phyloP scores from a whole-genome alignment of 169 alveolate genomes.

The Miamiensis avidus region DNA sequence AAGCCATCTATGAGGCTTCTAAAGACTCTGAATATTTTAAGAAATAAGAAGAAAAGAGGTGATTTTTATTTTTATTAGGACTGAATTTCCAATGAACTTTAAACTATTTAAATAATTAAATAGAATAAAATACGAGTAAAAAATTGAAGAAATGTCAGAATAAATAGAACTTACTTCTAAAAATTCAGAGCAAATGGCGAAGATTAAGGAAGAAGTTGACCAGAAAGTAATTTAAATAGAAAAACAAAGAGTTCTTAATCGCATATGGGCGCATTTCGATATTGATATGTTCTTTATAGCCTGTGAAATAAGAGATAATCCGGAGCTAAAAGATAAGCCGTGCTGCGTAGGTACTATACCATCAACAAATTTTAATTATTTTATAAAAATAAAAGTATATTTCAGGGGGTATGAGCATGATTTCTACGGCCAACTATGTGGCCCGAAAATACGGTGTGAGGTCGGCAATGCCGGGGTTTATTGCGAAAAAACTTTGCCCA shows the following conservation, averaged over 20 bases:
- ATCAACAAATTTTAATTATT: not conserved
- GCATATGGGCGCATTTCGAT: constrained; percentile 88
- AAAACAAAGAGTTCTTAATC: constrained; percentile 48
- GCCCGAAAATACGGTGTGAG: constrained; percentile 91
- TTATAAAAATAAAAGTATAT: constrained; percentile 54
- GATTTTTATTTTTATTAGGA: no score
- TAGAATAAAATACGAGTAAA: constrained; percentile 42
- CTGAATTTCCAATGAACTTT: no score
- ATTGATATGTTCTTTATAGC: constrained; percentile 93
- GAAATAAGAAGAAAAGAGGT: constrained; percentile 55
- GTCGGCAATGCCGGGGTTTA: constrained; percentile 92
- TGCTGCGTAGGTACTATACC: not conserved
- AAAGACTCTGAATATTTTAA: constrained; percentile 66
- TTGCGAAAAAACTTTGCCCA: constrained; percentile 81
- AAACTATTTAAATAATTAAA: no score
- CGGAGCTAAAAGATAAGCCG: constrained; percentile 79
- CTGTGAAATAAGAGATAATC: constrained; percentile 86
- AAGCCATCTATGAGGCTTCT: constrained; percentile 75
- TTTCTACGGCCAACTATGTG: constrained; percentile 87
- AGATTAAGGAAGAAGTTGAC: constrained; percentile 47
- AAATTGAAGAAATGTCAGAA: constrained; percentile 50
- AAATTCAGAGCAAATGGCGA: constrained; percentile 6
- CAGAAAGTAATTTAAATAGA: constrained; percentile 50
- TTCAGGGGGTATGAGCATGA: constrained; percentile 83
- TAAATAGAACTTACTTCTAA: constrained; percentile 34